phyloP scores from a whole-genome alignment of 192 early-diverging fungal species.

The Backusella parvicylindrica region DNA sequence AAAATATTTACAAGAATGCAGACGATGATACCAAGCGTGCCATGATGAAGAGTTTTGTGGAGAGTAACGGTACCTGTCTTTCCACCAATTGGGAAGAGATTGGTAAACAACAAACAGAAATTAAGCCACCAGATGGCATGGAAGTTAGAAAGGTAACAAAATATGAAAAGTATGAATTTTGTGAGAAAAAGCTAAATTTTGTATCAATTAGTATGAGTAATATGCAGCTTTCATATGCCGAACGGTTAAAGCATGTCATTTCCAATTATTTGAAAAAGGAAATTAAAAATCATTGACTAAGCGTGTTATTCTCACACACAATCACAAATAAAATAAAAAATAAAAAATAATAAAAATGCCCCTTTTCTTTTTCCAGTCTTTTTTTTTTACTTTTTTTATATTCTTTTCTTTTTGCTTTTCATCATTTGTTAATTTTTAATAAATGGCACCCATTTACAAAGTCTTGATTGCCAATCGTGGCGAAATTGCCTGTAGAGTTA shows the following conservation, averaged over 20 bases:
- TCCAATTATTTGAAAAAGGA: constrained; percentile 11
- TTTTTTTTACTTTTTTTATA: not conserved
- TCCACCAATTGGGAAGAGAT: constrained; percentile 97
- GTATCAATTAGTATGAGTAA: not conserved
- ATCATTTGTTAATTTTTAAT: not conserved
- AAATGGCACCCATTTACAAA: constrained; percentile 35
- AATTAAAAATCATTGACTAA: not conserved
- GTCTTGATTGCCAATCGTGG: constrained; percentile 74
- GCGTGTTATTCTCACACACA: not conserved
- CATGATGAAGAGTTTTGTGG: constrained; percentile 98
- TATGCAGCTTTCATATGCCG: constrained; percentile 3
- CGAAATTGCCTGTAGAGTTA: constrained; percentile 75
- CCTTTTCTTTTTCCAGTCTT: not conserved
- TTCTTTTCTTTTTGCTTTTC: not conserved
- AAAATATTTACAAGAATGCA: constrained; percentile 88
- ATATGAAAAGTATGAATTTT: not conserved
- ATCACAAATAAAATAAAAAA: not conserved
- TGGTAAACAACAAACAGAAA: constrained; percentile 76
- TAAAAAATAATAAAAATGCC: constrained; percentile 5
- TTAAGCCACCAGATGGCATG: constrained; percentile 91
- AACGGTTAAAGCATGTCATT: not conserved
- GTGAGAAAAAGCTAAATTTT: not conserved
- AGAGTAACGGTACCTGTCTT: constrained; percentile 92
- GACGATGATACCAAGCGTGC: constrained; percentile 84
- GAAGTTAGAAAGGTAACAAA: constrained; percentile 65